phyloP scores from a whole-genome alignment of 345 rosid genomes.

The Tarenaya hassleriana region DNA sequence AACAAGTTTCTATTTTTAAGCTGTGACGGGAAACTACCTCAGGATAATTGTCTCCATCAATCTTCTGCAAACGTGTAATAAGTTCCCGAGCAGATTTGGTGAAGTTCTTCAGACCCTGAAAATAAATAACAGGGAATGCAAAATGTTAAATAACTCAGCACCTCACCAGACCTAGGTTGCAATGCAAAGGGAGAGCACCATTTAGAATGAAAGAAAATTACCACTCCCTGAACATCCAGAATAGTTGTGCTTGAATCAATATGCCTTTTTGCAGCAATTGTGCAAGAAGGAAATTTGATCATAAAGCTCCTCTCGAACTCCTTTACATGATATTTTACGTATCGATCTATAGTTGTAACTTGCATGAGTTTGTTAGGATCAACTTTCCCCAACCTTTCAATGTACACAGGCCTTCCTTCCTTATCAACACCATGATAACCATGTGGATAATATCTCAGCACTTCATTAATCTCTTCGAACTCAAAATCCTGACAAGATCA shows the following conservation, averaged over 20 bases:
- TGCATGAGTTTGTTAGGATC: slow-evolving; percentile 89
- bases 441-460: slow-evolving; percentile 74
- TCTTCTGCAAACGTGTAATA: slow-evolving; percentile 78
- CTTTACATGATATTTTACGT: slow-evolving; percentile 79
- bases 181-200: background rate
- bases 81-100: slow-evolving; percentile 93
- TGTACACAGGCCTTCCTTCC: slow-evolving; percentile 90
- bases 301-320: slow-evolving; percentile 86
- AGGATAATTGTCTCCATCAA: slow-evolving; percentile 97
- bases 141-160: background rate
- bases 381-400: slow-evolving; percentile 89
- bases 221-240: slow-evolving; percentile 99
- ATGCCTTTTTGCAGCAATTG: slow-evolving; percentile 90
- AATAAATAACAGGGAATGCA: slow-evolving; percentile 14
- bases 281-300: slow-evolving; percentile 88
- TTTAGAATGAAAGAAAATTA: slow-evolving; percentile 24
- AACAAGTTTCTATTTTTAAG: slow-evolving; percentile 3
- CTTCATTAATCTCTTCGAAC: slow-evolving; percentile 70
- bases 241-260: slow-evolving; percentile 93
- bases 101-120: slow-evolving; percentile 81
- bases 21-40: slow-evolving; percentile 46
- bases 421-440: slow-evolving; percentile 96
- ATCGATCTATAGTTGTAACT: slow-evolving; percentile 79
- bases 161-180: slow-evolving; percentile 3
- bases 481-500: slow-evolving; percentile 57